Conservation (phyloP, 1,284 basidiomycete genomes). For the Ustilago vetiveriae region DNA sequence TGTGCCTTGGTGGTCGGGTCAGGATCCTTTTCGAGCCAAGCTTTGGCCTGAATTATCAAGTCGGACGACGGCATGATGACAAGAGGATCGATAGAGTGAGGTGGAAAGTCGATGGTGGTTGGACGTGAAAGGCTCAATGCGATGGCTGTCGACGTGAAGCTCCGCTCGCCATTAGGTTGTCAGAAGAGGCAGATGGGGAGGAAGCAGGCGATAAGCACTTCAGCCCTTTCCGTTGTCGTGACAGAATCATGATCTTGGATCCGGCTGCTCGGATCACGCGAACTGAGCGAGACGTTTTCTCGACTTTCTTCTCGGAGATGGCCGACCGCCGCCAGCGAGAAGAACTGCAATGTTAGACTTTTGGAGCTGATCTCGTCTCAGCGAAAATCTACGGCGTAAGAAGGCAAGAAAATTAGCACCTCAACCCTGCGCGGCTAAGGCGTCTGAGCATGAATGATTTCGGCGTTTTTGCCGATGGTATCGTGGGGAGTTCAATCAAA, state of each 20-base stretch:
- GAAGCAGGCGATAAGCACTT: no score
- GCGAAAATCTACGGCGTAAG: no score
- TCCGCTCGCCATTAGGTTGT: no score
- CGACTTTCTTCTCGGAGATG: conserved; percentile 35
- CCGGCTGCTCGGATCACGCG: conserved; percentile 27
- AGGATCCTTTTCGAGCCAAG: conserved; percentile 56
- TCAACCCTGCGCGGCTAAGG: no score
- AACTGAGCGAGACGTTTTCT: neutral
- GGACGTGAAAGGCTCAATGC: no score
- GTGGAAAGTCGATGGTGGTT: no score
- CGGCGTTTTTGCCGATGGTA: conserved; percentile 9
- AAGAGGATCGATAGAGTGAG: neutral
- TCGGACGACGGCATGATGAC: conserved; percentile 17
- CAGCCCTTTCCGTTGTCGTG: no score
- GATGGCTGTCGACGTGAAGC: no score
- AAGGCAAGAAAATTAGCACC: no score
- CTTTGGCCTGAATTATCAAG: conserved; percentile 38
- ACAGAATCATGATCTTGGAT: neutral
- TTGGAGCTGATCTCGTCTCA: neutral
- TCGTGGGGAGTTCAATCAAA: neutral
- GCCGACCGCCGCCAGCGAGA: conserved; percentile 22
- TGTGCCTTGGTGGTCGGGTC: conserved; percentile 42
- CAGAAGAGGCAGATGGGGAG: no score
- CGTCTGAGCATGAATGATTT: no score
- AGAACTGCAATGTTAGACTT: no score